These are phyloP conservation scores for Trichomonas vaginalis DNA, from an alignment of 208 protist species.

Conservation along the genomic window DNA sequence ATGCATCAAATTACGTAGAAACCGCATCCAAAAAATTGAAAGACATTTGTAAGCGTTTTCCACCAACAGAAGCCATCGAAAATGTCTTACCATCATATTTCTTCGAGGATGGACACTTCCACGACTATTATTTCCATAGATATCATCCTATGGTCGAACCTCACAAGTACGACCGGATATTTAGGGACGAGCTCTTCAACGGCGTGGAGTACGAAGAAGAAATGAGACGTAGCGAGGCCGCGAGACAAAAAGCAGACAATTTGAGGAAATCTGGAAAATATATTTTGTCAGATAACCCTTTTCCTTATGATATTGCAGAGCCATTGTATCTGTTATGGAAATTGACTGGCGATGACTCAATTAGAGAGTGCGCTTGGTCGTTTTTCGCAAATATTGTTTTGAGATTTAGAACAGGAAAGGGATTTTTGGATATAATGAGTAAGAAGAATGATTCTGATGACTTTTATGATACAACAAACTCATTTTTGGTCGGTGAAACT, in stretches of 20 bases:
- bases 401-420: background rate
- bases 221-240: no score
- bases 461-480: background rate
- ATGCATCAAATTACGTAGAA: background rate
- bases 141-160: background rate
- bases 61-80: background rate
- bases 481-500: background rate
- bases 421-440: background rate
- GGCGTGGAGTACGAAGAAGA: no score
- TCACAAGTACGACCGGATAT: no score
- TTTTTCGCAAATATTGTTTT: background rate
- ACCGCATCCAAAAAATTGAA: background rate
- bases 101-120: background rate
- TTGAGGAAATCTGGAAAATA: background rate
- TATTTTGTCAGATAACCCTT: background rate
- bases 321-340: background rate
- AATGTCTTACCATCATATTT: background rate
- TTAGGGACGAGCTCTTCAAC: no score
- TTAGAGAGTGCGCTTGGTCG: background rate
- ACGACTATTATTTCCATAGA: background rate
- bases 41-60: background rate
- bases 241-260: background rate
- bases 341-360: background rate
- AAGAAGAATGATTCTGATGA: background rate
- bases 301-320: background rate